Evolutionary conservation across 495 filamentous ascomycete species (phyloP).

Genomic region (Penicillium arizonense): DNA sequence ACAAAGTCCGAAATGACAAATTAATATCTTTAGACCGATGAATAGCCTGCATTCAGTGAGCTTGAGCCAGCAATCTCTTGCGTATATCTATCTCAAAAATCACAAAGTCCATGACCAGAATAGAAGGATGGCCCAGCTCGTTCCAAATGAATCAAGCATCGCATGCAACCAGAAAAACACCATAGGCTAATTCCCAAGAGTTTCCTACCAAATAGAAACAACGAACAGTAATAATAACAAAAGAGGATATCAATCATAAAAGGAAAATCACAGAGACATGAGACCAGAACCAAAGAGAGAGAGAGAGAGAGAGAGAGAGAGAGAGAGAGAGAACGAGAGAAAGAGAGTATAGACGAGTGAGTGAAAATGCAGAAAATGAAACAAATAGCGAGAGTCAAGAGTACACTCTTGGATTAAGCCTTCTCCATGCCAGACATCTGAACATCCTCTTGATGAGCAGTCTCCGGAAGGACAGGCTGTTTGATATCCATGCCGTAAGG

Average conservation of each 20-base stretch:
- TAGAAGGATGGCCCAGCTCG: background rate
- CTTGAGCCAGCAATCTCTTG: slow-evolving; percentile 7
- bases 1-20: no score
- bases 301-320: no score
- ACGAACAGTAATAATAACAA: slow-evolving; percentile 7
- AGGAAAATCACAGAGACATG: slow-evolving; percentile 1
- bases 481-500: slow-evolving; percentile 35
- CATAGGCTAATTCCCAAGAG: background rate
- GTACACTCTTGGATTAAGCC: slow-evolving; percentile 11
- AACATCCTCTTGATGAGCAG: slow-evolving; percentile 28
- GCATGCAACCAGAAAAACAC: background rate
- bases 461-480: slow-evolving; percentile 26
- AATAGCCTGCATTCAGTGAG: slow-evolving; percentile 14
- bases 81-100: slow-evolving; percentile 7
- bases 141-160: background rate
- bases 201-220: slow-evolving; percentile 5
- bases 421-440: slow-evolving; percentile 42
- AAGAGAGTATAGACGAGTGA: background rate
- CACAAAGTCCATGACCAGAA: slow-evolving; percentile 4
- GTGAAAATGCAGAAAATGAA: background rate
- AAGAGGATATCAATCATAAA: slow-evolving; percentile 31
- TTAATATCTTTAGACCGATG: background rate
- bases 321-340: background rate
- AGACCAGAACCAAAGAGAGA: background rate
- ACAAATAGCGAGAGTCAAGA: slow-evolving; percentile 5